Evolutionary conservation across 805 yeast species (phyloP).

Genomic region (Schwanniomyces pseudopolymorphus): DNA sequence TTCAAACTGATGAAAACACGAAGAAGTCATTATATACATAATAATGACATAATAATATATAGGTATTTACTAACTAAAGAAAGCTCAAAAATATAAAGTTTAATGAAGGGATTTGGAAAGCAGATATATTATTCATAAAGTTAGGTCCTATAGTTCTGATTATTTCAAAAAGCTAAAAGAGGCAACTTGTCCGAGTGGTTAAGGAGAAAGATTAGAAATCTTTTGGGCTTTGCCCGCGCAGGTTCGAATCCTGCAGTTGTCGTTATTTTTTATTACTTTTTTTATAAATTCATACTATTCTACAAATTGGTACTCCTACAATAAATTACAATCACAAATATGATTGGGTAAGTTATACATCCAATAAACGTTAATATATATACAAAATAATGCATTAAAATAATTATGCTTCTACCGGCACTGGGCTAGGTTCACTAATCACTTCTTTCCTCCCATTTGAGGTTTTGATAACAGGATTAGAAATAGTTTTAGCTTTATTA

Average conservation of each 20-base stretch:
- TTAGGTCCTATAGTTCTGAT: no score
- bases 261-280: constrained; percentile 32
- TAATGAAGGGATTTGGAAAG: no score
- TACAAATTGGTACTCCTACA: neutral
- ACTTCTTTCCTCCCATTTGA: constrained; percentile 10
- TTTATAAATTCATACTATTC: no score
- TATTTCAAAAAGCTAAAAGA: no score
- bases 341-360: neutral
- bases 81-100: no score
- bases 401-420: constrained; percentile 13
- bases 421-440: constrained; percentile 11
- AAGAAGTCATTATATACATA: no score
- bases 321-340: neutral
- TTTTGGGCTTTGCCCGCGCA: constrained; percentile 65
- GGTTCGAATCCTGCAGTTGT: constrained; percentile 66
- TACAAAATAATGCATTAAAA: neutral
- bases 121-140: no score
- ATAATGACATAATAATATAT: no score
- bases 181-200: constrained; percentile 43
- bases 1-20: no score
- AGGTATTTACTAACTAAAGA: no score
- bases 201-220: constrained; percentile 41
- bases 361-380: neutral
- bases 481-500: constrained; percentile 62
- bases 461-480: constrained; percentile 63